Percentiles rank a stretch among this genome's conserved stretches.
Conservation (phyloP, 768 basidiomycete species). For the Kondoa malvinella region DNA sequence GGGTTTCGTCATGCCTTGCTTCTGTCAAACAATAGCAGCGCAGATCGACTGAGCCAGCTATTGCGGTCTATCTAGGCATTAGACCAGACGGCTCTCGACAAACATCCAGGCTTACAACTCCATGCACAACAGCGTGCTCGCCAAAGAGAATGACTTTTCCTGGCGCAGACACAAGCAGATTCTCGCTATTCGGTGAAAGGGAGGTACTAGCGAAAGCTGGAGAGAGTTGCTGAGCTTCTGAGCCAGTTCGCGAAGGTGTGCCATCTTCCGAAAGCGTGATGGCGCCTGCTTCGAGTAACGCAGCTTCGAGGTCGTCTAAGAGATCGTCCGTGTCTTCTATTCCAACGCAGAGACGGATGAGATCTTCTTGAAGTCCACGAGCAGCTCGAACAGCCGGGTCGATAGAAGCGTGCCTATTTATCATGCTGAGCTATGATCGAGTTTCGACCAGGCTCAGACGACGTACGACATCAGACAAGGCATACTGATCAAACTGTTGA, state of each 20-base stretch:
- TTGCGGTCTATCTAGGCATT: conserved; percentile 51
- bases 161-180: conserved; percentile 79
- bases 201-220: neutral
- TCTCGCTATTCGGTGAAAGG: conserved; percentile 5
- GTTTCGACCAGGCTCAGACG: neutral
- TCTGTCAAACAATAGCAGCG: conserved; percentile 78
- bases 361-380: conserved; percentile 91
- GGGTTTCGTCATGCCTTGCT: conserved; percentile 52
- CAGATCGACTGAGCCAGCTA: conserved; percentile 86
- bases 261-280: conserved; percentile 37
- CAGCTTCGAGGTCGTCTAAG: conserved; percentile 83
- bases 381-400: conserved; percentile 88
- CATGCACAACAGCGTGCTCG: conserved; percentile 96
- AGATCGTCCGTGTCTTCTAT: conserved; percentile 90
- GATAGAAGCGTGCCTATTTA: conserved; percentile 77
- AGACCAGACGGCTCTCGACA: conserved; percentile 1
- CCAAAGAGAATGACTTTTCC: conserved; percentile 97
- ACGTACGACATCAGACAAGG: conserved; percentile 99
- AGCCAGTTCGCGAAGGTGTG: neutral
- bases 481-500: conserved; percentile 97
- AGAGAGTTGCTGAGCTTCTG: neutral
- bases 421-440: neutral
- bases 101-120: conserved; percentile 49
- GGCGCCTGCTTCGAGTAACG: conserved; percentile 79
- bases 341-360: conserved; percentile 93